phyloP scores from a whole-genome alignment of 805 yeast genomes.

The Diddensiella santjacobensis region DNA sequence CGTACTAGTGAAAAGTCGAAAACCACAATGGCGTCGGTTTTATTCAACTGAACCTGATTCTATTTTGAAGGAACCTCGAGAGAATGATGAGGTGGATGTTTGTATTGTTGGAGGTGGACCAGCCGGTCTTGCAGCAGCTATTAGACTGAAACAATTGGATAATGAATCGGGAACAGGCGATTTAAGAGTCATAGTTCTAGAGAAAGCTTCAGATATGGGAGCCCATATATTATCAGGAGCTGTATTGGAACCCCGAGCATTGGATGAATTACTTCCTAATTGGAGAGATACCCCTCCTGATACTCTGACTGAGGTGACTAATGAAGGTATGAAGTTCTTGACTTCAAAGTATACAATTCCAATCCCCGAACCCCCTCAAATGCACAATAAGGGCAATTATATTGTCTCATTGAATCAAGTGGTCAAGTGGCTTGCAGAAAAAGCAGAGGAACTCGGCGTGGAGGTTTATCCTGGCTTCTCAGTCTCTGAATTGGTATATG shows the following conservation, averaged over 20 bases:
- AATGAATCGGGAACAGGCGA: conserved; percentile 59
- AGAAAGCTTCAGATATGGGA: conserved; percentile 91
- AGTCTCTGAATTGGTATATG: conserved; percentile 72
- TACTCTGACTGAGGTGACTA: conserved; percentile 66
- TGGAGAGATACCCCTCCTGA: conserved; percentile 47
- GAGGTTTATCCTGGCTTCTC: conserved; percentile 90
- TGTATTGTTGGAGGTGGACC: conserved; percentile 98
- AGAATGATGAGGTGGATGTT: conserved; percentile 83
- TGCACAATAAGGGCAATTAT: conserved; percentile 79
- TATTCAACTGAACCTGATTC: conserved; percentile 13
- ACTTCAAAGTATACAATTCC: conserved; percentile 59
- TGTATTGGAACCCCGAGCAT: conserved; percentile 83
- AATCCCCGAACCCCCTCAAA: conserved; percentile 90
- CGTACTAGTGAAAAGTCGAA: too few relatives aligned
- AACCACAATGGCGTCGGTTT: too few relatives aligned
- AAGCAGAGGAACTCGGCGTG: conserved; percentile 91
- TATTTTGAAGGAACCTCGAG: conserved; percentile 54
- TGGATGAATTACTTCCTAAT: conserved; percentile 77
- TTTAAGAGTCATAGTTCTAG: conserved; percentile 81
- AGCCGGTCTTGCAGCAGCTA: conserved; percentile 94
- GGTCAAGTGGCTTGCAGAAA: conserved; percentile 75
- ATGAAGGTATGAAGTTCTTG: conserved; percentile 69
- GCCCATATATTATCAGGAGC: conserved; percentile 92
- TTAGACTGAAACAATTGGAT: conserved; percentile 80
- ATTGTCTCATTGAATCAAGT: conserved; percentile 81